These are phyloP conservation scores for Colletotrichum ledebouriae DNA, from an alignment of 2,329 filamentous ascomycete genomes.

Conservation along the genomic window DNA sequence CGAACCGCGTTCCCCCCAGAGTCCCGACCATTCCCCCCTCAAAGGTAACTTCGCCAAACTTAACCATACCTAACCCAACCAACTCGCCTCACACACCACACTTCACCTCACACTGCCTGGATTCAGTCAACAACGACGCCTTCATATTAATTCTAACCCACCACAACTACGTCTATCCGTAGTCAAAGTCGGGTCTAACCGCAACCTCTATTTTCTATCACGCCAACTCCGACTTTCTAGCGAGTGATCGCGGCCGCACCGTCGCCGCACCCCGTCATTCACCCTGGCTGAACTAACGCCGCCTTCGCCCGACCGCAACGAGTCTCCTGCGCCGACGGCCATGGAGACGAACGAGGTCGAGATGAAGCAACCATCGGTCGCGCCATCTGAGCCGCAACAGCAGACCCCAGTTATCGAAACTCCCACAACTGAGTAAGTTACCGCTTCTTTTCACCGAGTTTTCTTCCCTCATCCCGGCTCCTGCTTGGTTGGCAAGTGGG, in stretches of 20 bases:
- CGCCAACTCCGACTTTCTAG: constrained; percentile 15
- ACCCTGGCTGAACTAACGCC: constrained; percentile 22
- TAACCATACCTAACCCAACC: not conserved
- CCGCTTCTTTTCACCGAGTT: not conserved
- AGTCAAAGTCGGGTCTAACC: constrained; percentile 11
- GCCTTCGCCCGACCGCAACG: constrained; percentile 8
- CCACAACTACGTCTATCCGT: constrained; percentile 2
- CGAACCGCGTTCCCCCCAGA: constrained; percentile 33
- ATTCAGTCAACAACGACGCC: constrained; percentile 19
- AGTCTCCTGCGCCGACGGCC: constrained; percentile 8
- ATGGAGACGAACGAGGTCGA: constrained; percentile 40
- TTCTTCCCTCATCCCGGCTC: not conserved
- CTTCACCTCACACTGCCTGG: constrained; percentile 3
- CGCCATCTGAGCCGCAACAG: constrained; percentile 35
- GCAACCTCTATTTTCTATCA: constrained; percentile 14
- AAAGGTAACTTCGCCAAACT: no score
- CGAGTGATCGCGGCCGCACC: constrained; percentile 10
- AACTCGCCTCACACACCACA: constrained; percentile 11
- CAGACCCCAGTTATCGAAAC: constrained; percentile 36
- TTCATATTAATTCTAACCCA: not conserved
- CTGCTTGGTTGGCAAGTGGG: not conserved
- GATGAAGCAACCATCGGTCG: constrained; percentile 40
- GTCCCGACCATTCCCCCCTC: no score
- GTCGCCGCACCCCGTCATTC: not conserved
- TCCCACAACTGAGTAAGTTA: constrained; percentile 36